Base-by-base conservation (phyloP, 768 basidiomycete genomes). In the Xanthoconium stramineum region DNA sequence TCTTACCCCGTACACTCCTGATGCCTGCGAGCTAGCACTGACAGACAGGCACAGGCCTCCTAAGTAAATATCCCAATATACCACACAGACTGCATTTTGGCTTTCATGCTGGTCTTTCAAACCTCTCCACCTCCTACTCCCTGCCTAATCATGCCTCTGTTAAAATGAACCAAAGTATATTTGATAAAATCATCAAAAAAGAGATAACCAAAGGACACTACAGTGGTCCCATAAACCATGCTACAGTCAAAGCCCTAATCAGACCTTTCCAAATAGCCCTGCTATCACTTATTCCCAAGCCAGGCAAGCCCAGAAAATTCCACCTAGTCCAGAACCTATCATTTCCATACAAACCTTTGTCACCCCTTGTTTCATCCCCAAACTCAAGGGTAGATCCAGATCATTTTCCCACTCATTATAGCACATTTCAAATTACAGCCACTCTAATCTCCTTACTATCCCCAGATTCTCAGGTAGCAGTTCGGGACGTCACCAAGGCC, bases 211-310 rank as follows among this genome's bases (percentile, higher is more conserved):
- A 53, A 12, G 52, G 44, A 1, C 13, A n/a, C 1, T 53, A 53
- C 11, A 30, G 38, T 2, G 52, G 52, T 1, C 44, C 36, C 0
- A 19, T 14, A 2, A 7, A 3, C n/a, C 4, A 2, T 1, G 3
- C 6, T 1, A 6, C 7, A 0, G 30, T 38, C 2, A 14, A 38
- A 5, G 5, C 3, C 2, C 1, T 8, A 3, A 14, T 51, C 2
- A 30, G 39, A 2, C 50, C 30, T 1, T 33, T 51, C 14, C 30
- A 51, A 10, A 35, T 33, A 0, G 14, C 45, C 2, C 58, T 40
- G 0, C 20, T 59, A 0, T 46, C 32, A 11, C 17, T 59, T 0
- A 9, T 59, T 0, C 37, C 37, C 2, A 59, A 59, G 1, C 30
- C 46, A 0, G 46, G 55, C 0, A 60, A 57, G 2, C 56, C 35